These are phyloP conservation scores for Zymoseptoria passerinii DNA, from an alignment of 2,329 filamentous ascomycete species.

Conservation along the genomic window DNA sequence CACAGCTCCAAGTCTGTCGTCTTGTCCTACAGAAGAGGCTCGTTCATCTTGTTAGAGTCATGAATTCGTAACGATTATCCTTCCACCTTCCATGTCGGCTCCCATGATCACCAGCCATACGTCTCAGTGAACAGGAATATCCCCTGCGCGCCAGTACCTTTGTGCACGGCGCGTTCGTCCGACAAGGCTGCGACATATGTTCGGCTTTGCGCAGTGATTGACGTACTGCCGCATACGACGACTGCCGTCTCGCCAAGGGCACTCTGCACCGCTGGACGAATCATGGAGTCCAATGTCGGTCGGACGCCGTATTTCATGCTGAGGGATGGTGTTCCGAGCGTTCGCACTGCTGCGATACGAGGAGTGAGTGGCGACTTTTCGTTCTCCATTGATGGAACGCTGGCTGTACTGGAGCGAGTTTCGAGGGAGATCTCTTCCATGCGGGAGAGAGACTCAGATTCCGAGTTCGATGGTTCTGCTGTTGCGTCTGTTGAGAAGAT, in stretches of 20 bases:
- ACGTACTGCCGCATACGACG: constrained; percentile 52
- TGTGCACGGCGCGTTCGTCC: constrained; percentile 59
- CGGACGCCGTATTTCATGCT: constrained; percentile 39
- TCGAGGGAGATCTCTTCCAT: constrained; percentile 6
- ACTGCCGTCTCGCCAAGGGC: constrained; percentile 56
- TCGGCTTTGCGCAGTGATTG: constrained; percentile 48
- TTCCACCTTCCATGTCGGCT: too few relatives aligned
- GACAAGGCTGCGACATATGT: constrained; percentile 48
- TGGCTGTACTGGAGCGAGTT: constrained; percentile 25
- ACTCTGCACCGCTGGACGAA: constrained; percentile 48
- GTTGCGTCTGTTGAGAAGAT: not conserved
- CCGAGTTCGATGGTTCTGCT: constrained; percentile 12
- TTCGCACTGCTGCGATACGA: not conserved
- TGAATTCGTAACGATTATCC: too few relatives aligned
- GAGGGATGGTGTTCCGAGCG: constrained; percentile 10
- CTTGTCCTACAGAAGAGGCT: too few relatives aligned
- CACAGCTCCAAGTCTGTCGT: too few relatives aligned
- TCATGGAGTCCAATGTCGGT: constrained; percentile 44
- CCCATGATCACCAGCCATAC: constrained; percentile 39
- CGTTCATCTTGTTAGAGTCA: too few relatives aligned
- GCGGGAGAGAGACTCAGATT: constrained; percentile 16
- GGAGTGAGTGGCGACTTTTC: constrained; percentile 14
- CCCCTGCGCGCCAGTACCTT: constrained; percentile 58
- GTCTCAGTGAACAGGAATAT: constrained; percentile 53
- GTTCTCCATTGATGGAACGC: constrained; percentile 26